Conservation (phyloP, 1,139 yeast genomes). For the Kluyveromyces sp. region DNA sequence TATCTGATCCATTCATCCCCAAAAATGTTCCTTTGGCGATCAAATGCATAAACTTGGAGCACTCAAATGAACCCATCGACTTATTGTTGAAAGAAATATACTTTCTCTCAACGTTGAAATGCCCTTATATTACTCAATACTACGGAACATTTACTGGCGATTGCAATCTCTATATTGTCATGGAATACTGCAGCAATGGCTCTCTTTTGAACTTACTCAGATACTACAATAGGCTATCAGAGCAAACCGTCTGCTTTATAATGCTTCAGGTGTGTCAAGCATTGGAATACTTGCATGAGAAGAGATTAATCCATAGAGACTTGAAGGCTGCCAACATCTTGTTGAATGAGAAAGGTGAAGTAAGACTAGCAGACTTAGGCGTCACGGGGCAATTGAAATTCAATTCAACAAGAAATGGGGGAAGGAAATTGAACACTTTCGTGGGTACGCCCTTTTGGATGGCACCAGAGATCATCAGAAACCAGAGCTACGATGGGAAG, state of each 20-base stretch:
- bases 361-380: conserved; percentile 81
- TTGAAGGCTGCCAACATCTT: conserved; percentile 78
- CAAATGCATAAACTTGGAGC: conserved; percentile 71
- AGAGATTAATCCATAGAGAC: conserved; percentile 74
- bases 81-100: conserved; percentile 68
- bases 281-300: conserved; percentile 61
- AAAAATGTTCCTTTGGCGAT: conserved; percentile 49
- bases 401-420: conserved; percentile 44
- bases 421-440: conserved; percentile 43
- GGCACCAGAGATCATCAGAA: conserved; percentile 77
- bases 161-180: conserved; percentile 73
- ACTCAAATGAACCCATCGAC: conserved; percentile 63
- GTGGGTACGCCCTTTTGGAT: conserved; percentile 93
- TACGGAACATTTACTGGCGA: conserved; percentile 55
- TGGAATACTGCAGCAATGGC: conserved; percentile 93
- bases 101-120: conserved; percentile 56
- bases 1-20: conserved; percentile 14
- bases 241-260: conserved; percentile 52
- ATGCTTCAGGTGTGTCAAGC: conserved; percentile 57
- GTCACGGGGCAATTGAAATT: conserved; percentile 74
- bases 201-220: conserved; percentile 72
- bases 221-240: conserved; percentile 41
- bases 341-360: conserved; percentile 52
- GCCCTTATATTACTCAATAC: conserved; percentile 61
- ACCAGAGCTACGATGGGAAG: conserved; percentile 61